Conservation (phyloP, 225 moss, liverwort and hornwort genomes). For the Neckera pumila region DNA sequence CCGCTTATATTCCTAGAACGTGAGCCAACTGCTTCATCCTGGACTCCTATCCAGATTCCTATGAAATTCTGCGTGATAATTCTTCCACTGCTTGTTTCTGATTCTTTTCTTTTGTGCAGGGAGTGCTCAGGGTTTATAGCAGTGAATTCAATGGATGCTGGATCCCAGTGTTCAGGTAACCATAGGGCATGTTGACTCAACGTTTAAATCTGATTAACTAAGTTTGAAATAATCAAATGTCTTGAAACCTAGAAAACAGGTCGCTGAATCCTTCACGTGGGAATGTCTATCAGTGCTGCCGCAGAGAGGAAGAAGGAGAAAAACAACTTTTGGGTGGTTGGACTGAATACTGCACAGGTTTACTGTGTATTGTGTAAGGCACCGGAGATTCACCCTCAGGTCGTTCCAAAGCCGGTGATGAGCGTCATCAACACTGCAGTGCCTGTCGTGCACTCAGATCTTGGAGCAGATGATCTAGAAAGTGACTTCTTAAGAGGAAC, state of each 20-base stretch:
- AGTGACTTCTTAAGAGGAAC: constrained; percentile 61
- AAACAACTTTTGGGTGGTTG: constrained; percentile 71
- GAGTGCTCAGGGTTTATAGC: constrained; percentile 70
- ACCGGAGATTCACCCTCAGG: constrained; percentile 32
- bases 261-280: background rate
- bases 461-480: constrained; percentile 83
- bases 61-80: background rate
- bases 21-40: too few species aligned
- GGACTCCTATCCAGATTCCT: background rate
- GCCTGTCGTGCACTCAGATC: constrained; percentile 80
- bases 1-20: background rate
- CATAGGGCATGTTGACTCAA: background rate
- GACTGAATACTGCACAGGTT: constrained; percentile 62
- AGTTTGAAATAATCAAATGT: background rate
- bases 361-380: constrained; percentile 75
- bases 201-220: too few species aligned
- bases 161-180: constrained; percentile 80
- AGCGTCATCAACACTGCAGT: constrained; percentile 50
- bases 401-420: constrained; percentile 73
- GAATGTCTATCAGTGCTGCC: constrained; percentile 28
- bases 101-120: constrained; percentile 18
- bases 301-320: constrained; percentile 48
- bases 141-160: constrained; percentile 70
- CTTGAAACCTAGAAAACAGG: too few species aligned
- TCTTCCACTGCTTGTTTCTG: background rate